Percentiles rank a stretch among this genome's conserved stretches.
These are phyloP conservation scores for Delitschia confertaspora DNA, from an alignment of 495 filamentous ascomycete genomes.

Conservation along the genomic window DNA sequence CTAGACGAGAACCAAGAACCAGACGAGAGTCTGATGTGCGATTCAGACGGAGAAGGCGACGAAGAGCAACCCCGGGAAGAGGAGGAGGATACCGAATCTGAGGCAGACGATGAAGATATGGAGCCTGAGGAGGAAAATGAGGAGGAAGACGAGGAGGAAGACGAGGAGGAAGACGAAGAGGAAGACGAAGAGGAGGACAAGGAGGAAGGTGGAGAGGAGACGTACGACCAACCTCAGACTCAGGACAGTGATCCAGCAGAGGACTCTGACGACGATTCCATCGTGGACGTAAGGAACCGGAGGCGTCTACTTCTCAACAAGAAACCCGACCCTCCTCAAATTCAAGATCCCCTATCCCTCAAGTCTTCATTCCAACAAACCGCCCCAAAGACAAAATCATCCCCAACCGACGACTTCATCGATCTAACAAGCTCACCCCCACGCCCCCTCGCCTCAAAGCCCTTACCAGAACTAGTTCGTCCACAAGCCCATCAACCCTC, in stretches of 20 bases:
- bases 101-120: slow-evolving; percentile 1
- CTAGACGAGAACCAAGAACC: slow-evolving; percentile 17
- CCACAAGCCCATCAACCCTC: neutral
- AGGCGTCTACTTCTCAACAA: neutral
- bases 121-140: neutral
- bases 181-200: neutral
- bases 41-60: slow-evolving; percentile 4
- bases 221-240: neutral
- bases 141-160: slow-evolving; percentile 8
- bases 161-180: slow-evolving; percentile 5
- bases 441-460: too few species aligned
- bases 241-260: too few species aligned
- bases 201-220: too few species aligned
- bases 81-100: slow-evolving; percentile 18
- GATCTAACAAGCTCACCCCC: slow-evolving; percentile 20
- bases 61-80: too few species aligned
- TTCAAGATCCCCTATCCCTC: neutral
- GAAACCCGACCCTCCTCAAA: neutral
- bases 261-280: too few species aligned
- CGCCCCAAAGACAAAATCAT: neutral
- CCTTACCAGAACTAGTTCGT: neutral
- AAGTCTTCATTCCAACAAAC: neutral
- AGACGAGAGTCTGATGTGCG: slow-evolving; percentile 32
- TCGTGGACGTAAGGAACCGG: slow-evolving; percentile 1
- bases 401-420: slow-evolving; percentile 6